Percentiles rank a stretch among this genome's conserved stretches.
Conservation (phyloP, 2,329 filamentous ascomycete species). For the Sarocladium oryzae region DNA sequence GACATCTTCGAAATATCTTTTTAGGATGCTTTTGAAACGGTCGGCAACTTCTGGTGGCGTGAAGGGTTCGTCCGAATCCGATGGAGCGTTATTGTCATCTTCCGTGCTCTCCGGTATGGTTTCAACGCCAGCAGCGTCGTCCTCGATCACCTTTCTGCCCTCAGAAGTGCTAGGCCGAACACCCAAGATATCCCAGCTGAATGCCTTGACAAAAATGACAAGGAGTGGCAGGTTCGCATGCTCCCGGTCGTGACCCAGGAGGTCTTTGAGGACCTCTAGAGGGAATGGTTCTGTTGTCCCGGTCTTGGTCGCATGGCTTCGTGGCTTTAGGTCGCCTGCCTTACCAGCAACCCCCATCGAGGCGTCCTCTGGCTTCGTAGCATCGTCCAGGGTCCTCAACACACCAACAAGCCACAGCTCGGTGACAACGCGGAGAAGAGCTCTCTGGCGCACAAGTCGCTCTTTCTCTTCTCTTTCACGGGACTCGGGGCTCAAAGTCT, state of each 20-base stretch:
- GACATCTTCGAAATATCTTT: conserved; percentile 87
- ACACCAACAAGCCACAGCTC: conserved; percentile 94
- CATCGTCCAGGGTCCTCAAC: conserved; percentile 70
- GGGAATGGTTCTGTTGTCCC: conserved; percentile 85
- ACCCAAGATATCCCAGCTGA: conserved; percentile 91
- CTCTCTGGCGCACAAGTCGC: conserved; percentile 74
- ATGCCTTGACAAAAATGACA: conserved; percentile 92
- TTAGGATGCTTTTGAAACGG: conserved; percentile 78
- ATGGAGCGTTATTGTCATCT: conserved; percentile 22
- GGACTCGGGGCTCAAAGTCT: conserved; percentile 70
- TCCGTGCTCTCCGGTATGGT: conserved; percentile 36
- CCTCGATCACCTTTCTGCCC: conserved; percentile 76
- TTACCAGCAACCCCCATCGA: conserved; percentile 58
- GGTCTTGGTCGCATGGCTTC: conserved; percentile 47
- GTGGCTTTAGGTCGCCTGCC: conserved; percentile 51
- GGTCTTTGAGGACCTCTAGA: conserved; percentile 93
- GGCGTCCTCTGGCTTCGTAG: conserved; percentile 55
- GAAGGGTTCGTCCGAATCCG: conserved; percentile 61
- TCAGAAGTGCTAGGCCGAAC: conserved; percentile 66
- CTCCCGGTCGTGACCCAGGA: conserved; percentile 88
- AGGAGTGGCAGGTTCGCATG: conserved; percentile 86
- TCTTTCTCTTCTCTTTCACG: conserved; percentile 96
- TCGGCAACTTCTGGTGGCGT: conserved; percentile 71
- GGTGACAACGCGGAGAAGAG: conserved; percentile 82
- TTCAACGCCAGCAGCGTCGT: conserved; percentile 54